Evolutionary conservation across 2,329 filamentous ascomycete genomes (phyloP).

Genomic region (Bipolaris cookei): DNA sequence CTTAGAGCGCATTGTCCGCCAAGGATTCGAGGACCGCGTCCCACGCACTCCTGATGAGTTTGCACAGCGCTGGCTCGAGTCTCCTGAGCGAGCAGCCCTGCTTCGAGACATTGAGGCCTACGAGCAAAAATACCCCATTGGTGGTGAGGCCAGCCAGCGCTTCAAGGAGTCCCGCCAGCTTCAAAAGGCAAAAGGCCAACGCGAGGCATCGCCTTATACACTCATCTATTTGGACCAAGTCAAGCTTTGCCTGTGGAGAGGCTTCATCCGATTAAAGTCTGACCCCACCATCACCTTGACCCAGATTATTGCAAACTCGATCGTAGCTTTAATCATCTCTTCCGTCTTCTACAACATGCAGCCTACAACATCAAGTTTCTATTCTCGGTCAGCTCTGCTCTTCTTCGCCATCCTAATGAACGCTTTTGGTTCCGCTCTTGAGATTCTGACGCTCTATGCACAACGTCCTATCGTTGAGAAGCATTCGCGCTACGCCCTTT

Average conservation of each 20-base stretch:
- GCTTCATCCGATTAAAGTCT: slow-evolving; percentile 75
- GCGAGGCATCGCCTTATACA: slow-evolving; percentile 79
- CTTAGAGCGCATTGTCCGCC: slow-evolving; percentile 54
- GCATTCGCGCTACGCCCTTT: slow-evolving; percentile 82
- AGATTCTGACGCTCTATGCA: slow-evolving; percentile 84
- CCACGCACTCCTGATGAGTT: slow-evolving; percentile 60
- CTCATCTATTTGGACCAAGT: slow-evolving; percentile 79
- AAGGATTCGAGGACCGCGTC: slow-evolving; percentile 54
- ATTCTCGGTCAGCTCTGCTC: slow-evolving; percentile 76
- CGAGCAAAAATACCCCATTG: slow-evolving; percentile 54
- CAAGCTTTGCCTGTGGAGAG: slow-evolving; percentile 78
- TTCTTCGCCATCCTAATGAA: slow-evolving; percentile 91
- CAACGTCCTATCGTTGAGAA: slow-evolving; percentile 94
- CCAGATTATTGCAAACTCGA: slow-evolving; percentile 72
- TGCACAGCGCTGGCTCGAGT: slow-evolving; percentile 61
- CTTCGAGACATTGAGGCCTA: slow-evolving; percentile 55
- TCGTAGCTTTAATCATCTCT: slow-evolving; percentile 78
- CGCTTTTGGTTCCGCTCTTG: slow-evolving; percentile 79
- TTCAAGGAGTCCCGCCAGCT: slow-evolving; percentile 56
- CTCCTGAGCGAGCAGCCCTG: slow-evolving; percentile 55
- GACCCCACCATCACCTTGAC: slow-evolving; percentile 78
- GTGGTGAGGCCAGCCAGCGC: slow-evolving; percentile 53
- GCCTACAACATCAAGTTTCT: slow-evolving; percentile 73
- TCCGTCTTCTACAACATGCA: slow-evolving; percentile 82
- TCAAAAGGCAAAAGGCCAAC: slow-evolving; percentile 57